Conservation (phyloP, 306 rosid species). For the Hippophae gyantsensis region DNA sequence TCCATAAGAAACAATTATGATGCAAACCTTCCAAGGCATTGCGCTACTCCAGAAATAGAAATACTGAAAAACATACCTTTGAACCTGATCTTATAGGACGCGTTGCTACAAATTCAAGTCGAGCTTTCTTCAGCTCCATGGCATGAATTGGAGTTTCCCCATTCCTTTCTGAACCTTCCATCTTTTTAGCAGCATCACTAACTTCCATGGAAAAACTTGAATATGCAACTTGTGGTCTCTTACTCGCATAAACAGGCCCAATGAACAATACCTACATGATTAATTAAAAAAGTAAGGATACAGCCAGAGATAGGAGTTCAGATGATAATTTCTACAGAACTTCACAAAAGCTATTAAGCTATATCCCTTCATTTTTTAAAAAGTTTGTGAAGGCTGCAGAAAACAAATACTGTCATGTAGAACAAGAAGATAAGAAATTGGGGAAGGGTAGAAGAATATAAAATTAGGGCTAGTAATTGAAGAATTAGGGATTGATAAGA, state of each 20-base stretch:
- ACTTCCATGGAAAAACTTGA: slow-evolving; percentile 27
- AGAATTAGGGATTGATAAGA: too few species aligned
- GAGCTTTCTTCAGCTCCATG: slow-evolving; percentile 32
- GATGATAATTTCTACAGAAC: too few species aligned
- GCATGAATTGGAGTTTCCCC: slow-evolving; percentile 17
- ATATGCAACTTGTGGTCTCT: slow-evolving; percentile 21
- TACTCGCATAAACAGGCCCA: slow-evolving; percentile 50
- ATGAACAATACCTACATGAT: slow-evolving; percentile 56
- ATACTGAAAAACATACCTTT: slow-evolving; percentile 43
- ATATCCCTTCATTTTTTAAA: not conserved
- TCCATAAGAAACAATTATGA: slow-evolving; percentile 1
- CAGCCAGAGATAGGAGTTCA: too few species aligned
- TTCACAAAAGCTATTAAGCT: too few species aligned
- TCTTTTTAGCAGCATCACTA: slow-evolving; percentile 23
- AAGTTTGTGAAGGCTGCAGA: too few species aligned
- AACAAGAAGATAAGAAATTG: too few species aligned
- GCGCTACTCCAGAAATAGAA: slow-evolving; percentile 1
- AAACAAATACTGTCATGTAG: too few species aligned
- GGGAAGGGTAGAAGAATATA: too few species aligned
- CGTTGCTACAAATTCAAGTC: slow-evolving; percentile 48
- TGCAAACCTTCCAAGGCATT: slow-evolving; percentile 2
- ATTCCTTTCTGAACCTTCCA: slow-evolving; percentile 40
- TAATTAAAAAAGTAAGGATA: slow-evolving; percentile 13
- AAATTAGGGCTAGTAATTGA: too few species aligned
- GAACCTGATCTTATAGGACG: slow-evolving; percentile 61